phyloP scores from a whole-genome alignment of 257 asterid genomes.

The Voacanga thouarsii region DNA sequence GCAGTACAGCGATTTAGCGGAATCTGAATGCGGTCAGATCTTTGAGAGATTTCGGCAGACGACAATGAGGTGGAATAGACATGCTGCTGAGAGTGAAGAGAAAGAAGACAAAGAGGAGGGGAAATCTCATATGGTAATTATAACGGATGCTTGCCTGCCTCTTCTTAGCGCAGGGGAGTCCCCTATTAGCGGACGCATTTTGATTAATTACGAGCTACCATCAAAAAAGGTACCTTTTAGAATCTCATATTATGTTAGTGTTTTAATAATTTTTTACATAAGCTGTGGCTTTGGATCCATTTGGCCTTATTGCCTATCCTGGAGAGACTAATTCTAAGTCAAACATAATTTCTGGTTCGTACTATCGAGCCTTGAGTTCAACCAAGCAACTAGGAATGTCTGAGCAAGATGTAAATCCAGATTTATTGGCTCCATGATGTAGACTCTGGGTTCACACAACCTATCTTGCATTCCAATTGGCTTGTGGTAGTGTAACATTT shows the following conservation, averaged over 20 bases:
- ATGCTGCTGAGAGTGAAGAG: conserved; percentile 41
- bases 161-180: conserved; percentile 63
- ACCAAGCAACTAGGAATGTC: background rate
- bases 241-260: background rate
- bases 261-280: background rate
- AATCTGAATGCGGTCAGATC: conserved; percentile 53
- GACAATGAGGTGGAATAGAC: conserved; percentile 57
- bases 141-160: conserved; percentile 92
- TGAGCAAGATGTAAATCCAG: background rate
- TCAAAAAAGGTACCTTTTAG: conserved; percentile 53
- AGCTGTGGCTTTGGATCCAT: background rate
- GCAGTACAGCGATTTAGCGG: conserved; percentile 83
- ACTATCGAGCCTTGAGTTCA: background rate
- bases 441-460: background rate
- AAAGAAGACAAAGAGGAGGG: conserved; percentile 43
- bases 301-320: background rate
- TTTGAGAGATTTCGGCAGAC: conserved; percentile 62
- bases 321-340: background rate
- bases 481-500: background rate
- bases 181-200: conserved; percentile 55
- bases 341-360: background rate
- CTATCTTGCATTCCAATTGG: too few relatives aligned
- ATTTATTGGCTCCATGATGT: background rate
- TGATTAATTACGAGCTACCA: conserved; percentile 86
- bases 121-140: conserved; percentile 65